Evolutionary conservation across 225 moss, liverwort and hornwort genomes (phyloP).

Genomic region (Antitrichia curtipendula): DNA sequence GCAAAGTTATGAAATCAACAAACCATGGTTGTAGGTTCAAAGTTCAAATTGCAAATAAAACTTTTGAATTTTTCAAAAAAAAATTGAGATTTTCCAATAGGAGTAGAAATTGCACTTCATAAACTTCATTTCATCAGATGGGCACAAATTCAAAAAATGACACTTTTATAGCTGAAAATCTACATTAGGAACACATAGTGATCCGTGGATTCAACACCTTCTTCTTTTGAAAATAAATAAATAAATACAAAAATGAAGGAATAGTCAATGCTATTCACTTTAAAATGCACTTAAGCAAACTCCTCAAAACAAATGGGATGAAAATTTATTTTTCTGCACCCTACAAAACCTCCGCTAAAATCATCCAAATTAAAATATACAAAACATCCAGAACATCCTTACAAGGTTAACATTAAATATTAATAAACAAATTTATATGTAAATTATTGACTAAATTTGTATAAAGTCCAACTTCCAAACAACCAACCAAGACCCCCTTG

Average conservation of each 20-base stretch:
- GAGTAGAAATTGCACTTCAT: rapidly evolving
- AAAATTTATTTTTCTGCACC: background rate
- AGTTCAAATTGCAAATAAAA: background rate
- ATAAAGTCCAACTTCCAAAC: background rate
- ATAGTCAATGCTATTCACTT: no score
- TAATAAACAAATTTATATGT: background rate
- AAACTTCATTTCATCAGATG: background rate
- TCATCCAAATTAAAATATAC: background rate
- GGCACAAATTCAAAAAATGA: background rate
- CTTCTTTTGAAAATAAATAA: background rate
- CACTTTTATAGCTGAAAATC: background rate
- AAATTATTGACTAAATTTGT: background rate
- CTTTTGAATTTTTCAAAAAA: background rate
- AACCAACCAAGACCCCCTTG: no score
- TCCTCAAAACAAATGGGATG: background rate
- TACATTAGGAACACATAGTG: no score
- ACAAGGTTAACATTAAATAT: background rate
- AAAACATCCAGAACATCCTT: rapidly evolving
- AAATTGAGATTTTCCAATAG: background rate
- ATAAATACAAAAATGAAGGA: no score
- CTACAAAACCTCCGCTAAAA: rapidly evolving
- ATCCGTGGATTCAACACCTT: rapidly evolving
- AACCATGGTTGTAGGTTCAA: background rate
- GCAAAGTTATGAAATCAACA: rapidly evolving
- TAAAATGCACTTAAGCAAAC: background rate